Percentiles rank a stretch among this genome's conserved stretches.
Conservation (phyloP, 257 asterid species). For the Solanum peruvianum region DNA sequence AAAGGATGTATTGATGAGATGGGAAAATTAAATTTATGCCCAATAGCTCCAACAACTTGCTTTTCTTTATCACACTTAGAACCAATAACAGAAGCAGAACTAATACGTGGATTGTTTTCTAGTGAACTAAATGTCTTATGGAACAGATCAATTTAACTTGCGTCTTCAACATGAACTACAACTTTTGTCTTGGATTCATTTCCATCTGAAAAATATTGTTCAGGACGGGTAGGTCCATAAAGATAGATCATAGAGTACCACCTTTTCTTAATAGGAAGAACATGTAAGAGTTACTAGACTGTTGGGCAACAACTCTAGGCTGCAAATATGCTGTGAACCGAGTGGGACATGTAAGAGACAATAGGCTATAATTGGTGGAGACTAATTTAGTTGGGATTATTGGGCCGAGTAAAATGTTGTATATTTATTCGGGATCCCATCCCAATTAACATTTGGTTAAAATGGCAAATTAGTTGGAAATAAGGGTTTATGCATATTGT, state of each 20-base stretch:
- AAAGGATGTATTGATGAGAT: conserved; percentile 2
- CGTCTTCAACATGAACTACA: conserved; percentile 18
- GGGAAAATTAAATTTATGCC: conserved; percentile 13
- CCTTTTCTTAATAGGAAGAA: conserved; percentile 75
- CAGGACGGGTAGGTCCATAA: conserved; percentile 33
- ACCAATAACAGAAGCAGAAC: conserved; percentile 10
- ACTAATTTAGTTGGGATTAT: background rate
- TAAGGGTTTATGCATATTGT: background rate
- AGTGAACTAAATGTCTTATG: conserved; percentile 7
- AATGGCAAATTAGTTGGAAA: background rate
- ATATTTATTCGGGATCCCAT: background rate
- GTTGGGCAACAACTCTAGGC: conserved; percentile 31
- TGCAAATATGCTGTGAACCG: conserved; percentile 9
- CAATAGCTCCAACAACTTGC: conserved; percentile 11
- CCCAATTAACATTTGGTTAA: background rate
- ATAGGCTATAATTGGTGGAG: background rate
- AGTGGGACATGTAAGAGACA: background rate
- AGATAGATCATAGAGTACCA: conserved; percentile 34
- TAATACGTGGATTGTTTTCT: conserved; percentile 3
- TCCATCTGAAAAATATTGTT: conserved; percentile 9
- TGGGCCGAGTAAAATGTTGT: background rate
- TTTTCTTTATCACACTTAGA: conserved; percentile 31
- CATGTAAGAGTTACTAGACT: conserved; percentile 28
- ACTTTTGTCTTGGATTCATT: conserved; percentile 11
- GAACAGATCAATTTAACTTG: conserved; percentile 9